Conservation (phyloP, 2,329 filamentous ascomycete species). For the Macrophomina tecta region DNA sequence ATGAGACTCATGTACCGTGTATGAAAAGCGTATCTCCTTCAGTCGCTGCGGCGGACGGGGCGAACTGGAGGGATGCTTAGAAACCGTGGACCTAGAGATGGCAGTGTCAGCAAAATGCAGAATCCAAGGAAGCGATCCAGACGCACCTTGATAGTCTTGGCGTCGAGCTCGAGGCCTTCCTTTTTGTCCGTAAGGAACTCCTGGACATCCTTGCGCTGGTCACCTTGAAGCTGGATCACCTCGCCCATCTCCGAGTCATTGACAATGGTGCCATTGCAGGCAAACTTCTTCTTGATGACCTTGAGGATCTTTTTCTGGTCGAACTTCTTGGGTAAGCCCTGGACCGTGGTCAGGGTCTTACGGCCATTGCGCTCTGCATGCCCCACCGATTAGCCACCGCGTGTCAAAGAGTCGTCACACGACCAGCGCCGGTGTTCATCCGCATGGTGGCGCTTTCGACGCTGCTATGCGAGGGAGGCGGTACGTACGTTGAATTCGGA, state of each 20-base stretch:
- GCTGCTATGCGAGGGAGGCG: constrained; percentile 9
- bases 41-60: constrained; percentile 32
- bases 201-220: constrained; percentile 98
- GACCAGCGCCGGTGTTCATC: neutral
- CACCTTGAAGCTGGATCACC: constrained; percentile 99
- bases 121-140: neutral
- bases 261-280: constrained; percentile 99
- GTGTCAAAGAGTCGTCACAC: constrained; percentile 3
- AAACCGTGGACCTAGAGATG: constrained; percentile 43
- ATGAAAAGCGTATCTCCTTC: constrained; percentile 13
- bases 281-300: constrained; percentile 99
- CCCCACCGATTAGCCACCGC: constrained; percentile 41
- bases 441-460: neutral
- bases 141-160: constrained; percentile 91
- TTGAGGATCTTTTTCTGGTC: constrained; percentile 99
- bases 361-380: constrained; percentile 97
- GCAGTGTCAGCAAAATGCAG: neutral
- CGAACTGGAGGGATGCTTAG: constrained; percentile 35
- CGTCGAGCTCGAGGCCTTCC: constrained; percentile 89
- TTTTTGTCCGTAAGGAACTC: constrained; percentile 97
- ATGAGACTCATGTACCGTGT: neutral
- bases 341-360: constrained; percentile 99
- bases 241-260: constrained; percentile 95
- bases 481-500: constrained; percentile 95
- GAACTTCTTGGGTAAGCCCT: constrained; percentile 98